Conservation (phyloP, 495 filamentous ascomycete genomes). For the Penicillium turbatum region DNA sequence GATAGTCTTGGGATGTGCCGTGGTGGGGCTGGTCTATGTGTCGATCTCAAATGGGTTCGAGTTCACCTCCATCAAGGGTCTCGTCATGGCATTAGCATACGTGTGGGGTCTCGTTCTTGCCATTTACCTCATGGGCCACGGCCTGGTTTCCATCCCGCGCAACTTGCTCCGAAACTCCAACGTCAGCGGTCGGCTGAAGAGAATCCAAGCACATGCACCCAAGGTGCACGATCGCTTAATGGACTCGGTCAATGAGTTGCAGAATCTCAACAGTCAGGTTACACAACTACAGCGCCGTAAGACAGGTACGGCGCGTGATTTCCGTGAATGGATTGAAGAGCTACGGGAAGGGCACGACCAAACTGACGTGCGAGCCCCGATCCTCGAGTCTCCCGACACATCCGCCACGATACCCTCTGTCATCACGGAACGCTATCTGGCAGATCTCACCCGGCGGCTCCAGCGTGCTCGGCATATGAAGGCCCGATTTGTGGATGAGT, state of each 20-base stretch:
- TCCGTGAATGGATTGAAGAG: slow-evolving; percentile 93
- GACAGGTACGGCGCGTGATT: slow-evolving; percentile 72
- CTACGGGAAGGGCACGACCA: slow-evolving; percentile 69
- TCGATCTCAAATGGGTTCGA: slow-evolving; percentile 72
- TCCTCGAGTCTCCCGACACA: slow-evolving; percentile 33
- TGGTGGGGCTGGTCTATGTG: slow-evolving; percentile 76
- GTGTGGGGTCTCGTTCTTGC: slow-evolving; percentile 86
- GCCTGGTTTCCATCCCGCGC: slow-evolving; percentile 85
- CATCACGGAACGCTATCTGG: slow-evolving; percentile 89
- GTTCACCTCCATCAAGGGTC: slow-evolving; percentile 61
- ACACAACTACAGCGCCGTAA: slow-evolving; percentile 73
- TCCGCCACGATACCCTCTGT: slow-evolving; percentile 60
- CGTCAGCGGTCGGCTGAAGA: slow-evolving; percentile 62
- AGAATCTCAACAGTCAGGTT: slow-evolving; percentile 77
- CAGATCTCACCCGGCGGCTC: slow-evolving; percentile 77
- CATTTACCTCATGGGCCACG: slow-evolving; percentile 96
- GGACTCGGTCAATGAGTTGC: slow-evolving; percentile 75
- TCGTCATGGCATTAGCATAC: slow-evolving; percentile 91
- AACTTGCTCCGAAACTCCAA: slow-evolving; percentile 71
- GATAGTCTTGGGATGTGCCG: slow-evolving; percentile 65
- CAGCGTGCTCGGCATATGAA: slow-evolving; percentile 78
- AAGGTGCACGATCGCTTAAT: slow-evolving; percentile 80
- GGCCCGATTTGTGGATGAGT: slow-evolving; percentile 75
- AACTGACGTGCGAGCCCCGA: slow-evolving; percentile 55
- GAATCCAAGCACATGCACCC: slow-evolving; percentile 74